phyloP scores from a whole-genome alignment of 2,329 filamentous ascomycete species.

The Graphiopsis chlorocephala region DNA sequence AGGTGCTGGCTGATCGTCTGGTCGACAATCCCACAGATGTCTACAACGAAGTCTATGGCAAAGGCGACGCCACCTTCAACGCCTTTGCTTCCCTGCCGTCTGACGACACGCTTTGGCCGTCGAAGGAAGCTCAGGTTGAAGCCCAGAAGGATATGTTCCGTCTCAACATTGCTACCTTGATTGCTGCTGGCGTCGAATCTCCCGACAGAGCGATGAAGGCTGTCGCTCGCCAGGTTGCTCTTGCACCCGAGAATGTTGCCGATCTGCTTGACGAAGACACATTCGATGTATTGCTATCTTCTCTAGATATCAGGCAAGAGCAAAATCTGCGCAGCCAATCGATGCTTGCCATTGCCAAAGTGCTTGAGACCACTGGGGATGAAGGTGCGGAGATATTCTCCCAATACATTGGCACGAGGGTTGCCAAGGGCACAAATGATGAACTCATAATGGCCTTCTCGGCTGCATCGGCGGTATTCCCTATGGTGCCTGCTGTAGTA shows the following conservation, averaged over 20 bases:
- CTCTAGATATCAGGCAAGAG: constrained; percentile 78
- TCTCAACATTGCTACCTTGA: constrained; percentile 80
- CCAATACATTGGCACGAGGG: constrained; percentile 69
- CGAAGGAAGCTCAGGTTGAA: constrained; percentile 43
- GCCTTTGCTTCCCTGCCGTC: constrained; percentile 43
- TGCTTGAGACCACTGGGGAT: constrained; percentile 73
- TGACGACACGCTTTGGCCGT: constrained; percentile 42
- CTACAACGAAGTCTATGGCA: constrained; percentile 44
- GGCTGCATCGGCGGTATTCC: constrained; percentile 84
- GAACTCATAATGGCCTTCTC: constrained; percentile 91
- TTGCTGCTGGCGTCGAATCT: constrained; percentile 81
- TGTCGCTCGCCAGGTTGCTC: constrained; percentile 57
- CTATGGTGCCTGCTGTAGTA: constrained; percentile 73
- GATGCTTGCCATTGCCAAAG: constrained; percentile 76
- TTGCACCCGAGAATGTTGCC: constrained; percentile 57
- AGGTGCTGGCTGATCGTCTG: constrained; percentile 39
- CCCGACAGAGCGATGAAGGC: constrained; percentile 60
- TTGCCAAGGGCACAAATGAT: constrained; percentile 75
- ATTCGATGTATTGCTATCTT: constrained; percentile 80
- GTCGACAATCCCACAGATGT: constrained; percentile 40
- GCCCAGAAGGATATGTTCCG: constrained; percentile 61
- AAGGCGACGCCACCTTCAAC: constrained; percentile 47
- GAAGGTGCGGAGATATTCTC: constrained; percentile 63
- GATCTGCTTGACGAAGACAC: constrained; percentile 70
- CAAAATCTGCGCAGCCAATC: constrained; percentile 75